These are phyloP conservation scores for Sugiyamaella marilandica DNA, from an alignment of 805 yeast species.

Conservation along the genomic window DNA sequence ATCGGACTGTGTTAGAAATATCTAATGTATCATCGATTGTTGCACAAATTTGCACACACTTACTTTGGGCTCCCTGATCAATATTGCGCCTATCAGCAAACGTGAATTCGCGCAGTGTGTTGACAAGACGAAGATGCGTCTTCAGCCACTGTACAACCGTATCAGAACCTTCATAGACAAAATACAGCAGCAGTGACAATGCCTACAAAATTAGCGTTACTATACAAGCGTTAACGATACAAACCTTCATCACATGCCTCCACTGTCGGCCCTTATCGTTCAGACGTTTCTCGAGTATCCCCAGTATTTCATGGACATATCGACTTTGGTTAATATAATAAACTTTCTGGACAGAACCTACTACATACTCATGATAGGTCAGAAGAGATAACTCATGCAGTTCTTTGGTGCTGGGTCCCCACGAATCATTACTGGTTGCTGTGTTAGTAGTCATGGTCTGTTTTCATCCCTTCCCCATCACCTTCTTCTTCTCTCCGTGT, in stretches of 20 bases:
- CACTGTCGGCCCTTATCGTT: slow-evolving; percentile 95
- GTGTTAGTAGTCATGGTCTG: slow-evolving; percentile 3
- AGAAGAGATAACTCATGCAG: slow-evolving; percentile 78
- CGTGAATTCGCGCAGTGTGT: slow-evolving; percentile 85
- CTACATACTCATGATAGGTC: slow-evolving; percentile 50
- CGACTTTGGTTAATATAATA: slow-evolving; percentile 28
- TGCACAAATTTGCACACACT: slow-evolving; percentile 2
- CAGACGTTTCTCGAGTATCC: slow-evolving; percentile 81
- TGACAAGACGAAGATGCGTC: slow-evolving; percentile 77
- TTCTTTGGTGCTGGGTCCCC: slow-evolving; percentile 71
- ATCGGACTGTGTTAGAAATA: slow-evolving; percentile 20
- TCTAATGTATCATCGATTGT: neutral
- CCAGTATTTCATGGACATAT: slow-evolving; percentile 83
- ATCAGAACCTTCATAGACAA: slow-evolving; percentile 81
- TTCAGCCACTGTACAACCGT: slow-evolving; percentile 85
- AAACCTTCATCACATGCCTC: slow-evolving; percentile 85
- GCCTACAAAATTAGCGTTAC: slow-evolving; percentile 29
- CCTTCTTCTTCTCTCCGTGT: neutral
- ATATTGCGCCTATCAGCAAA: slow-evolving; percentile 49
- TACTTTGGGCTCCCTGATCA: slow-evolving; percentile 31
- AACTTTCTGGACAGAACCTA: neutral
- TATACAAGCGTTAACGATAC: neutral
- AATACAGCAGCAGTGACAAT: slow-evolving; percentile 78
- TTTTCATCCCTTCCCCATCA: neutral
- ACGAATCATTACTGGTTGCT: slow-evolving; percentile 78